Evolutionary conservation across 768 basidiomycete species (phyloP), one percentile per base, ranked within the genome.

Genomic region (Serendipita indica): DNA sequence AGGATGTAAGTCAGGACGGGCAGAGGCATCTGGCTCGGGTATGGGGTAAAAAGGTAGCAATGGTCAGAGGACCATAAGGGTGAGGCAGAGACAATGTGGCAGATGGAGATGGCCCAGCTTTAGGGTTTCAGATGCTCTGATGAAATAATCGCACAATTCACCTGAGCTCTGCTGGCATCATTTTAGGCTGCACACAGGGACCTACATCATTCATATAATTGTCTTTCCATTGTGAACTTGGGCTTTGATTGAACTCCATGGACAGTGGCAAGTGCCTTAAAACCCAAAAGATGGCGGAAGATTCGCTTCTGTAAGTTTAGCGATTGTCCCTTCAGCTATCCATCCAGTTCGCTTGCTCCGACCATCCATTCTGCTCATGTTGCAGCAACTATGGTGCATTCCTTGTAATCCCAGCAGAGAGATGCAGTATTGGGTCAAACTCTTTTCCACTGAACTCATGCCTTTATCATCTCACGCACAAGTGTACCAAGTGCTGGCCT

Each of bases 391-490:
- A 32, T 30, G 0, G 41, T 49, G 30, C 33, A 20, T 32, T 59
- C 1, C n/a, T 12, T 18, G 27, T 32, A 2, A 59, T 59, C 2
- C 58, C 58, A 2, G 37, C 18, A n/a, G n/a, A 22, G 32, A 6
- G 1, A 1, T 7, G 22, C 16, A 27, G 27, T 5, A 58, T 10
- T 1, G 34, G 1, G 27, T 7, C 10, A 46, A 25, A 1, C 1
- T 16, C 39, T 58, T 58, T 7, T 7, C 5, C 18, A 58, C 41
- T 5, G 14, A 58, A 2, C 41, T 37, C 13, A 33, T 32, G 1
- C 57, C 57, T 3, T 58, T 58, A 37, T 58, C 57, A 12, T 43
- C 20, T 32, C 39, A 25, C 30, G n/a, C n/a, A n/a, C n/a, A 57
- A 30, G 12, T 20, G 20, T 30, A 25, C 33, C 16, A 32, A 16